These are phyloP conservation scores for Nakaseomyces glabratus DNA, from an alignment of 1,139 yeast genomes.

Conservation along the genomic window DNA sequence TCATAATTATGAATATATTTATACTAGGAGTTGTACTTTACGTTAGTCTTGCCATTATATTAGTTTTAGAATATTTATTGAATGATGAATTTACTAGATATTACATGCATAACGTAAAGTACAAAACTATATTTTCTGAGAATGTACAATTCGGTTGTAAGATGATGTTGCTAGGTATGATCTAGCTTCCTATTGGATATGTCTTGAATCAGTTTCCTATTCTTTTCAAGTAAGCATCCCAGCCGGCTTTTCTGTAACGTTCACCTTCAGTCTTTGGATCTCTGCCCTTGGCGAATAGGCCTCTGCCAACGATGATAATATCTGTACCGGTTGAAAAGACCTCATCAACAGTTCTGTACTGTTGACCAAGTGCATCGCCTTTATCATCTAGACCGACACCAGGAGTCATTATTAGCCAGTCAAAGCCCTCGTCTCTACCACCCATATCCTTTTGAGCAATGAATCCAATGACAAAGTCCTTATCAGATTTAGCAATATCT, in stretches of 20 bases:
- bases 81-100: no score
- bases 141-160: no score
- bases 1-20: no score
- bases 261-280: conserved; percentile 81
- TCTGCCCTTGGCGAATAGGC: conserved; percentile 90
- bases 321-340: conserved; percentile 82
- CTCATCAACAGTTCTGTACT: conserved; percentile 83
- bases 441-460: conserved; percentile 91
- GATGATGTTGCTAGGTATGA: no score
- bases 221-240: conserved; percentile 71
- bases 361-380: conserved; percentile 96
- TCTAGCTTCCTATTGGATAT: no score
- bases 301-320: conserved; percentile 94
- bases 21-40: no score
- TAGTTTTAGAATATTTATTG: no score
- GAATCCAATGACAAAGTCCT: conserved; percentile 88
- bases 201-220: no score
- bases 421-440: conserved; percentile 73
- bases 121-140: no score
- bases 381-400: conserved; percentile 97
- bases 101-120: no score
- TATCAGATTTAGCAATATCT: conserved; percentile 80
- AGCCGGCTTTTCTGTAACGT: conserved; percentile 86
- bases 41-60: no score
- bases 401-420: conserved; percentile 95